phyloP scores from a whole-genome alignment of 2,329 filamentous ascomycete species.

The Phialemoniopsis sp. region DNA sequence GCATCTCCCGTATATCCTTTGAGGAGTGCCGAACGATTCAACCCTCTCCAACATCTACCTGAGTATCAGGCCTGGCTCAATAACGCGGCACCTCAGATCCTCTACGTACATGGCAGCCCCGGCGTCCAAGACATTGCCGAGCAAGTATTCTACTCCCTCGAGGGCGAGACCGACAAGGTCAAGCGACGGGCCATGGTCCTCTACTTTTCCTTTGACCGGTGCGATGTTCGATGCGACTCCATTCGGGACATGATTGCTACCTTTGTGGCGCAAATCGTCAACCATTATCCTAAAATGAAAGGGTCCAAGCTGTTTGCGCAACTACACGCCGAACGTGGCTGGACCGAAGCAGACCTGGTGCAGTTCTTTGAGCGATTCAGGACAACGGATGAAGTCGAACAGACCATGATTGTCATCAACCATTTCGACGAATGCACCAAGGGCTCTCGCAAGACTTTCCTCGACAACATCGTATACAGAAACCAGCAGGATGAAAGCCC shows the following conservation, averaged over 20 bases:
- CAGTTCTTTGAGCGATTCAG: conserved; percentile 2
- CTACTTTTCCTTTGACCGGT: conserved; percentile 8
- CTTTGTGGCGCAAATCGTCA: conserved; percentile 7
- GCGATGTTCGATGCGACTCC: conserved; percentile 5
- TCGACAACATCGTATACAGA: neutral
- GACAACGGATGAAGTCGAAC: neutral
- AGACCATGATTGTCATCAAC: conserved; percentile 2
- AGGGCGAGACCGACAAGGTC: neutral
- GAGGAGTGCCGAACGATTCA: too few relatives aligned
- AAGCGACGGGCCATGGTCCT: conserved; percentile 1
- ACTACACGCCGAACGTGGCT: conserved; percentile 2
- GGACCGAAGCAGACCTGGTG: conserved; percentile 7
- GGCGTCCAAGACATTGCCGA: conserved; percentile 2
- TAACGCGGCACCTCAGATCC: too few relatives aligned
- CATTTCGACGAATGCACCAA: conserved; percentile 6
- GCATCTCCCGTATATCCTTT: too few relatives aligned
- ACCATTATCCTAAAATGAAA: conserved; percentile 1
- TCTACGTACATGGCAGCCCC: conserved; percentile 4
- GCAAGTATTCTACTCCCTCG: conserved; percentile 4
- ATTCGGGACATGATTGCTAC: conserved; percentile 6
- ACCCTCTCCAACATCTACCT: too few relatives aligned
- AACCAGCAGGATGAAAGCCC: neutral
- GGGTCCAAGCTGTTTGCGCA: conserved; percentile 1
- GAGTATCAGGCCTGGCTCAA: too few relatives aligned
- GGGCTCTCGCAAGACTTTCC: conserved; percentile 1